These are phyloP conservation scores for Chaetomium sp. DNA, from an alignment of 2,329 filamentous ascomycete species.

Conservation along the genomic window DNA sequence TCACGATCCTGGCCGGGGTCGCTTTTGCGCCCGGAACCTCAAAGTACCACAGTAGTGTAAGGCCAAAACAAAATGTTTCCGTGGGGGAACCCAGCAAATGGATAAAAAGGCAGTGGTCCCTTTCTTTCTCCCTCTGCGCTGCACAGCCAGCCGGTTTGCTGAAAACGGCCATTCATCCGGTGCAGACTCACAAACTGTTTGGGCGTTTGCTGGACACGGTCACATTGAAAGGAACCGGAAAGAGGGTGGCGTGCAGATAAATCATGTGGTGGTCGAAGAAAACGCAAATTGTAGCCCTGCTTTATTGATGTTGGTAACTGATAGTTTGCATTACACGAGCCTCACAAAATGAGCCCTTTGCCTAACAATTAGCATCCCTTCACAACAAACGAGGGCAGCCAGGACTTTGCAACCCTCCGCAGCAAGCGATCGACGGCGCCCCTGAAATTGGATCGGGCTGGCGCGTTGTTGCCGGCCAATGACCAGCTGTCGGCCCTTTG, in stretches of 20 bases:
- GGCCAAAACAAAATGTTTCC: no score
- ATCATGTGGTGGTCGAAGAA: background rate
- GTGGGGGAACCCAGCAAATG: no score
- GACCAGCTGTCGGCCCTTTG: background rate
- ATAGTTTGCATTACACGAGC: background rate
- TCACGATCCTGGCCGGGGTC: slow-evolving; percentile 9
- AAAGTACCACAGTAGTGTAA: no score
- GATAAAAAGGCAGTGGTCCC: no score
- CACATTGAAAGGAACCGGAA: background rate
- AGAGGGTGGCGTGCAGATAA: slow-evolving; percentile 1
- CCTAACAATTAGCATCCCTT: background rate
- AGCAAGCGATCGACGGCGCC: slow-evolving; percentile 16
- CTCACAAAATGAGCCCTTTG: background rate
- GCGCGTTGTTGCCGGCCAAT: slow-evolving; percentile 18
- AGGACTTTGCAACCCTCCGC: background rate
- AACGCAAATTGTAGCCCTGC: background rate
- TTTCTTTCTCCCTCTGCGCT: no score
- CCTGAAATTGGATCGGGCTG: slow-evolving; percentile 22
- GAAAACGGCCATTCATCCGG: background rate
- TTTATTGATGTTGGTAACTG: background rate
- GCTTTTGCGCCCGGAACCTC: background rate
- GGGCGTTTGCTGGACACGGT: background rate
- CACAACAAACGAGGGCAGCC: background rate
- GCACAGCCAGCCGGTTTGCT: no score
- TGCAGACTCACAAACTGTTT: background rate